These are phyloP conservation scores for Arthrobotrys pseudoclavata DNA, from an alignment of 2,329 filamentous ascomycete species.

Conservation along the genomic window DNA sequence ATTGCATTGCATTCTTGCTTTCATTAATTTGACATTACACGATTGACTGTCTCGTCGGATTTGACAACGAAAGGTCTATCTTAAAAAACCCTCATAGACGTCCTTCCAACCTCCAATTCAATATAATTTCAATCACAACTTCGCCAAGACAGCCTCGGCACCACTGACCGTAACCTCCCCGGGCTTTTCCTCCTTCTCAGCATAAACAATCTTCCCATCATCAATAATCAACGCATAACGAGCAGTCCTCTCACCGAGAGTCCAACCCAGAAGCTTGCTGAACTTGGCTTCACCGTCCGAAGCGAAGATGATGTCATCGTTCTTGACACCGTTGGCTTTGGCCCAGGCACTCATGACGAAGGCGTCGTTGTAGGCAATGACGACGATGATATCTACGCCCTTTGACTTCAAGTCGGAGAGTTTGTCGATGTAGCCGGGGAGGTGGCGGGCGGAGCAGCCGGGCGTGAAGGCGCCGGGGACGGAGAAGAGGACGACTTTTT, in stretches of 20 bases:
- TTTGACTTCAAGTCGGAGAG: constrained; percentile 79
- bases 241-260: constrained; percentile 78
- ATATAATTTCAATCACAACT: constrained; percentile 24
- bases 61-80: not conserved
- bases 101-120: not conserved
- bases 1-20: not conserved
- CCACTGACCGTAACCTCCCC: constrained; percentile 50
- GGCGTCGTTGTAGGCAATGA: constrained; percentile 86
- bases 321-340: constrained; percentile 85
- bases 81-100: not conserved
- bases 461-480: constrained; percentile 86
- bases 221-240: constrained; percentile 86
- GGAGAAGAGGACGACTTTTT: constrained; percentile 79
- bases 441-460: constrained; percentile 83
- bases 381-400: constrained; percentile 84
- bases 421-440: constrained; percentile 83
- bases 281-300: constrained; percentile 77
- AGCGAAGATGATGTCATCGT: constrained; percentile 82
- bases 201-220: constrained; percentile 85
- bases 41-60: not conserved
- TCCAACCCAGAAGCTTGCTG: constrained; percentile 83
- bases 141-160: constrained; percentile 52
- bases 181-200: constrained; percentile 76
- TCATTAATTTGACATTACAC: not conserved
- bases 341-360: constrained; percentile 91